phyloP scores from a whole-genome alignment of 2,329 filamentous ascomycete genomes.

The Trichoderma simmonsii region DNA sequence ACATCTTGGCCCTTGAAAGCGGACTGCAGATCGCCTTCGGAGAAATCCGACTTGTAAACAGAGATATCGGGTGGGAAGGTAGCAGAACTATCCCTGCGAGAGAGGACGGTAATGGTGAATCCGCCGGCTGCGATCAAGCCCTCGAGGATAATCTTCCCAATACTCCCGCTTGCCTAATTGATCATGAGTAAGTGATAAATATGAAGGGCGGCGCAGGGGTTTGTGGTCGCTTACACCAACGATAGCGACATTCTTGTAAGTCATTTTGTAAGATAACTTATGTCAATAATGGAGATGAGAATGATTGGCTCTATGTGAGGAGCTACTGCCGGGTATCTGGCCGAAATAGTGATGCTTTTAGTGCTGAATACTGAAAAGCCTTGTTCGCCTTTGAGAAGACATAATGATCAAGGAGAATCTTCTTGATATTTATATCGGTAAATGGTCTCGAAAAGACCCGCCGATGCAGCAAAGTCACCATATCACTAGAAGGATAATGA shows the following conservation, averaged over 20 bases:
- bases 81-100: conserved; percentile 18
- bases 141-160: conserved; percentile 22
- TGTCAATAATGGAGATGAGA: background rate
- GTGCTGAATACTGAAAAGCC: background rate
- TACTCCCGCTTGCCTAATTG: conserved; percentile 21
- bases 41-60: conserved; percentile 21
- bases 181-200: background rate
- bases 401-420: background rate
- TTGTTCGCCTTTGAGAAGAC: background rate
- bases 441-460: background rate
- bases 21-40: conserved; percentile 16
- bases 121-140: conserved; percentile 9
- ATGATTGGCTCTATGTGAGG: background rate
- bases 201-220: background rate
- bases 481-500: background rate
- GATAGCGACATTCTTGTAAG: background rate
- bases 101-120: conserved; percentile 20
- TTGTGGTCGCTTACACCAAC: background rate
- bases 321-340: background rate
- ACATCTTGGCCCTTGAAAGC: conserved; percentile 21
- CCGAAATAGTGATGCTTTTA: background rate
- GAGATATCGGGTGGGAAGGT: conserved; percentile 9
- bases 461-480: background rate
- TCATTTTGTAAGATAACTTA: background rate
- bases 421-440: background rate